A percentile compares a stretch with the other conserved stretches of the same genome.
Conservation (phyloP, 495 filamentous ascomycete genomes). For the Cenococcum geophilum region DNA sequence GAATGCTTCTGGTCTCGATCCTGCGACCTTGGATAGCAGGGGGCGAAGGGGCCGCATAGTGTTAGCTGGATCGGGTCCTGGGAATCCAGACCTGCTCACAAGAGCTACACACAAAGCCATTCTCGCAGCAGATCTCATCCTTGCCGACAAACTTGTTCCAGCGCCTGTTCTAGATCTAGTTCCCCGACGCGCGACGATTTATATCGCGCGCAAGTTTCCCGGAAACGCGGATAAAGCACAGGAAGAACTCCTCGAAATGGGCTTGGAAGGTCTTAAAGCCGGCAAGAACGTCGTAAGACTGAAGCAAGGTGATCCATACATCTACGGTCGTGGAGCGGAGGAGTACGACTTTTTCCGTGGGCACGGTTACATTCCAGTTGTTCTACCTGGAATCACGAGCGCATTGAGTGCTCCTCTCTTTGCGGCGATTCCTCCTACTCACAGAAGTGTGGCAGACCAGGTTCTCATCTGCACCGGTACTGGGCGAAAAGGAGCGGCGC, state of each 20-base stretch:
- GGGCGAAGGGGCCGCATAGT: constrained; percentile 59
- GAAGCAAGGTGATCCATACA: constrained; percentile 94
- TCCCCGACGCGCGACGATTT: constrained; percentile 79
- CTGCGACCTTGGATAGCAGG: constrained; percentile 15
- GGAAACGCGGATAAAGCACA: constrained; percentile 94
- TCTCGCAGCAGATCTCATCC: constrained; percentile 71
- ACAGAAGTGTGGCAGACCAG: constrained; percentile 85
- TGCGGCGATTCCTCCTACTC: constrained; percentile 79
- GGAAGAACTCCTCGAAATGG: constrained; percentile 78
- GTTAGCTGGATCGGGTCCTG: constrained; percentile 88
- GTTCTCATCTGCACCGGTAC: constrained; percentile 93
- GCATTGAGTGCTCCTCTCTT: constrained; percentile 83
- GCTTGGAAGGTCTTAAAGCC: constrained; percentile 60
- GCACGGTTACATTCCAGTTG: constrained; percentile 62
- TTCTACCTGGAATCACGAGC: constrained; percentile 86
- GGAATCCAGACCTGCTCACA: constrained; percentile 86
- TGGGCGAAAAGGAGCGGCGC: constrained; percentile 80
- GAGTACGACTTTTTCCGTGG: constrained; percentile 79
- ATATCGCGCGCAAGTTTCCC: constrained; percentile 95
- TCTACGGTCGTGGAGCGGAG: constrained; percentile 91
- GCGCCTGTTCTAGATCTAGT: constrained; percentile 79
- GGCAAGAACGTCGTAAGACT: constrained; percentile 79
- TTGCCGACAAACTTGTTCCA: constrained; percentile 95
- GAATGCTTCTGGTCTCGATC: constrained; percentile 18
- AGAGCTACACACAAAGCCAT: constrained; percentile 85